Percentiles rank a stretch among this genome's conserved stretches.
These are phyloP conservation scores for Pyricularia sp. DNA, from an alignment of 2,329 filamentous ascomycete species.

Conservation along the genomic window DNA sequence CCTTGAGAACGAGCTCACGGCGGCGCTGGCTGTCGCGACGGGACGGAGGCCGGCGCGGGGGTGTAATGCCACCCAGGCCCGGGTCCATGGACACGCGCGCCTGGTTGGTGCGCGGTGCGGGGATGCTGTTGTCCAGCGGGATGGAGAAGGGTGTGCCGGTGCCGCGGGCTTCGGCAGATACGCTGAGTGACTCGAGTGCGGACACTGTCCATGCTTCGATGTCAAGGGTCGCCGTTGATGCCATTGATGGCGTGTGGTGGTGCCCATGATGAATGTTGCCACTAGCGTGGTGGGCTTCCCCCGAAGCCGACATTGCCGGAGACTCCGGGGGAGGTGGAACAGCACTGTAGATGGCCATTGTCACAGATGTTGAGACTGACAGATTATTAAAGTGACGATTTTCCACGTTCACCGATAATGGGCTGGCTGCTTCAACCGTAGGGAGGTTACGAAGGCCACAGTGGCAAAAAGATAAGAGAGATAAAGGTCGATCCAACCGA, in stretches of 20 bases:
- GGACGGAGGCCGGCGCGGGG: constrained; percentile 34
- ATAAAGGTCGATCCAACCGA: background rate
- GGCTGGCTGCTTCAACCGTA: background rate
- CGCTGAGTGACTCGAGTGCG: constrained; percentile 43
- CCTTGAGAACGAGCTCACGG: constrained; percentile 72
- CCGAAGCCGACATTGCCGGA: constrained; percentile 14
- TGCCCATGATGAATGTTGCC: constrained; percentile 6
- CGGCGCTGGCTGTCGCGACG: constrained; percentile 45
- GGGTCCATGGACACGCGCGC: constrained; percentile 12
- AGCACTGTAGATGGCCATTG: constrained; percentile 43
- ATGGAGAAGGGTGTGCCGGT: constrained; percentile 61
- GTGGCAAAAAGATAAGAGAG: background rate
- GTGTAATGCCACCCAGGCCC: constrained; percentile 17
- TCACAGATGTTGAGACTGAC: background rate
- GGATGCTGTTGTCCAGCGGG: constrained; percentile 54
- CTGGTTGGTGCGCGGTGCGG: constrained; percentile 15
- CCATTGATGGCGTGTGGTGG: constrained; percentile 16
- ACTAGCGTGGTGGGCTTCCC: background rate
- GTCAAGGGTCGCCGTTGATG: constrained; percentile 33
- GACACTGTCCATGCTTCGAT: constrained; percentile 60
- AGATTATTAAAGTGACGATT: background rate
- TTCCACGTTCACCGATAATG: background rate
- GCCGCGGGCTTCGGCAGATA: constrained; percentile 47
- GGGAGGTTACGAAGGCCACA: background rate
- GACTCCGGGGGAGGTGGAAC: constrained; percentile 38